Conservation (phyloP, 306 rosid species). For the Malus sylvestris region DNA sequence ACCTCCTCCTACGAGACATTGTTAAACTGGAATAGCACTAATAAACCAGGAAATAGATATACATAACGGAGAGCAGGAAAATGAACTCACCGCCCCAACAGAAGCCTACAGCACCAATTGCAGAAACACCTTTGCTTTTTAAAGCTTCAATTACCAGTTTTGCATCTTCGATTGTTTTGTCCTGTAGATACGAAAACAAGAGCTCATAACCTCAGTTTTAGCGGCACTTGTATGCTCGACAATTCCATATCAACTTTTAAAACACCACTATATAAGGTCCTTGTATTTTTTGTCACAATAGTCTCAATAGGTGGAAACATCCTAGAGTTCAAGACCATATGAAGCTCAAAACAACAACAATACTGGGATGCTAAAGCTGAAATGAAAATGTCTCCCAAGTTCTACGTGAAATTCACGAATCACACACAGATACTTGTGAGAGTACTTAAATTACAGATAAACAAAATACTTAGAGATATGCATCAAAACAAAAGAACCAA, state of each 20-base stretch:
- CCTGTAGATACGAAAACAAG: conserved; percentile 19
- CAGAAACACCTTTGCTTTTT: conserved; percentile 39
- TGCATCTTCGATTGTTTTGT: conserved; percentile 40
- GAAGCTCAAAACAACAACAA: not conserved
- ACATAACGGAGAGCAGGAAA: not conserved
- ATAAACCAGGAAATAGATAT: not conserved
- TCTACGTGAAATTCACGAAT: not conserved
- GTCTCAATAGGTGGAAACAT: not conserved
- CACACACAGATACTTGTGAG: not conserved
- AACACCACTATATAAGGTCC: not conserved
- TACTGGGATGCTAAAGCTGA: not conserved
- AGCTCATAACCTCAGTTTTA: not conserved
- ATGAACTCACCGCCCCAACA: conserved; percentile 63
- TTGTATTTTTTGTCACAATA: not conserved
- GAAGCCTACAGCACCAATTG: conserved; percentile 56
- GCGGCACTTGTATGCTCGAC: not conserved
- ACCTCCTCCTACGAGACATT: not conserved
- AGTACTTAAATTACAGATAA: not conserved
- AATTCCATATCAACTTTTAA: not conserved
- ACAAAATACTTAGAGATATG: not conserved
- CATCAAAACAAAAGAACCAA: conserved; percentile 19
- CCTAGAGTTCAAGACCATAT: not conserved
- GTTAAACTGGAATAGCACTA: not conserved
- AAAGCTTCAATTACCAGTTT: conserved; percentile 43
- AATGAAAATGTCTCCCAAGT: not conserved